Percentiles rank a stretch among this genome's conserved stretches.
phyloP scores from a whole-genome alignment of 495 filamentous ascomycete genomes.

The Tuber borchii region DNA sequence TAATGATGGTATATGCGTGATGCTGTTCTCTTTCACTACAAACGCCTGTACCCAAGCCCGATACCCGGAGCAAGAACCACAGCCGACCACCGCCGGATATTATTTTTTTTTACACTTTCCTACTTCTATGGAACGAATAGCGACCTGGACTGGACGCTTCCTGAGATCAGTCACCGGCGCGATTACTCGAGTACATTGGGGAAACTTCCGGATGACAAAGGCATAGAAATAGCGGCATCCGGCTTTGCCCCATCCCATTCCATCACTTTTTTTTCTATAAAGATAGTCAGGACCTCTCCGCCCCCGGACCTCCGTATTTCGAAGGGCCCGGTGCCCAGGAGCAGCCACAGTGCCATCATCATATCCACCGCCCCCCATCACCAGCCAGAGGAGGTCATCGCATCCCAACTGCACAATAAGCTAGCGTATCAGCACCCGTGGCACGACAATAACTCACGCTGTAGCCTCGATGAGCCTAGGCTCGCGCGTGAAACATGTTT shows the following conservation, averaged over 20 bases:
- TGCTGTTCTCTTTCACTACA: not conserved
- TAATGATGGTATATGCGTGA: not conserved
- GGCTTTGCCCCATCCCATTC: not conserved
- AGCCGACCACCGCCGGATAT: not conserved
- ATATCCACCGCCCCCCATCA: not conserved
- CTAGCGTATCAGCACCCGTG: not conserved
- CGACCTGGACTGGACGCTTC: not conserved
- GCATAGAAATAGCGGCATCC: not conserved
- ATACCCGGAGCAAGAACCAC: not conserved
- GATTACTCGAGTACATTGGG: not conserved
- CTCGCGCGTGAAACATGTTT: not conserved
- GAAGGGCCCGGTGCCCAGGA: not conserved
- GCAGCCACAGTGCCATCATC: not conserved
- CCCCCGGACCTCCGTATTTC: not conserved
- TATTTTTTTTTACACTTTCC: not conserved
- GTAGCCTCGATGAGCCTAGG: not conserved
- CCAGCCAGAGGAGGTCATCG: not conserved
- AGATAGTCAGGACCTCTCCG: not conserved
- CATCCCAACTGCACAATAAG: not conserved
- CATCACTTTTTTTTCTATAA: not conserved
- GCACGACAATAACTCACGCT: not conserved
- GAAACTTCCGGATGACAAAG: not conserved
- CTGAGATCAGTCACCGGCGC: not conserved
- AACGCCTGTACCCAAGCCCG: not conserved
- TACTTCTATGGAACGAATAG: not conserved